Evolutionary conservation across 108 stramenopile genomes (phyloP).

Genomic region (Skeletonema tropicum): DNA sequence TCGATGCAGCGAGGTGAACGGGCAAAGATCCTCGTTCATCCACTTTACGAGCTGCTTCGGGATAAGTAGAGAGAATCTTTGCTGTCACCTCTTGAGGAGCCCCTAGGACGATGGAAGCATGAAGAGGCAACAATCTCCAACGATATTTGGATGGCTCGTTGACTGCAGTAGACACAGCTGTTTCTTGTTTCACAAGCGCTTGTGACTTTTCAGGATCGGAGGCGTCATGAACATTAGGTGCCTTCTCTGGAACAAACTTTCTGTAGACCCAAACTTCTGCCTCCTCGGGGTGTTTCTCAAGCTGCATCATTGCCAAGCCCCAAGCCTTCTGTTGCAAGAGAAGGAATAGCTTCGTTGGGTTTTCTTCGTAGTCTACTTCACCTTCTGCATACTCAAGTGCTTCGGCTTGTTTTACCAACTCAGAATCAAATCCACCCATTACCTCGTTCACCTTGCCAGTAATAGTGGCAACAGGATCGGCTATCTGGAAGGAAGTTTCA

Average conservation of each 20-base stretch:
- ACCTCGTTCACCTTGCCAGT: slow-evolving; percentile 35
- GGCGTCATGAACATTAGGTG: slow-evolving; percentile 36
- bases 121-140: slow-evolving; percentile 52
- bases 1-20: slow-evolving; percentile 49
- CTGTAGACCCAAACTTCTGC: slow-evolving; percentile 46
- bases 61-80: slow-evolving; percentile 39
- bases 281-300: slow-evolving; percentile 35
- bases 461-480: slow-evolving; percentile 38
- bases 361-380: slow-evolving; percentile 46
- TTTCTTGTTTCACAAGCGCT: slow-evolving; percentile 16
- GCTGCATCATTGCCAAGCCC: slow-evolving; percentile 28
- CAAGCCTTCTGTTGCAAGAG: slow-evolving; percentile 45
- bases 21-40: slow-evolving; percentile 50
- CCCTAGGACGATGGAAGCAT: slow-evolving; percentile 49
- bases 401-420: slow-evolving; percentile 31
- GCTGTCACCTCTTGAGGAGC: slow-evolving; percentile 41
- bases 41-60: slow-evolving; percentile 31
- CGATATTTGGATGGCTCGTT: slow-evolving; percentile 18
- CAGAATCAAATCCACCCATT: slow-evolving; percentile 16
- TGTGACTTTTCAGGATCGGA: slow-evolving; percentile 9
- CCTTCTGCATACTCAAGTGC: slow-evolving; percentile 22
- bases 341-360: slow-evolving; percentile 48
- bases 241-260: slow-evolving; percentile 14
- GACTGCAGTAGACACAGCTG: slow-evolving; percentile 28
- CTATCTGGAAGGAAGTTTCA: slow-evolving; percentile 42